A percentile compares a stretch with the other conserved stretches of the same genome.
Evolutionary conservation across 2,329 filamentous ascomycete genomes (phyloP).

Genomic region (Bipolaris bicolor): DNA sequence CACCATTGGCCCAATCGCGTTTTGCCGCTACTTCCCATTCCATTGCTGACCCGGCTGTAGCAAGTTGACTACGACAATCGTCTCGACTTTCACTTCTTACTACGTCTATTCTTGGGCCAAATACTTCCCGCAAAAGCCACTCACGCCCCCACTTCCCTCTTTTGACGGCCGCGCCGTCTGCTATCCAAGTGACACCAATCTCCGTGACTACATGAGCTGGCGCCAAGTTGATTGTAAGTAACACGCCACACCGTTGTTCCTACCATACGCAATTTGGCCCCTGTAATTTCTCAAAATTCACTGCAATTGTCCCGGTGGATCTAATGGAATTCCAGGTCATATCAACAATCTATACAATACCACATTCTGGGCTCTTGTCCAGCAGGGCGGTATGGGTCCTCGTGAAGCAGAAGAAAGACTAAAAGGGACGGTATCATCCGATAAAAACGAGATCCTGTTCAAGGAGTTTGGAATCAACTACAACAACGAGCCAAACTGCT

Average conservation of each 20-base stretch:
- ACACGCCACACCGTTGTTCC: background rate
- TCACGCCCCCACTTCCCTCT: constrained; percentile 78
- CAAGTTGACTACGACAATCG: constrained; percentile 88
- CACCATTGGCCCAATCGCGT: constrained; percentile 11
- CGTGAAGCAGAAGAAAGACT: constrained; percentile 82
- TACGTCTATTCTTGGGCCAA: constrained; percentile 82
- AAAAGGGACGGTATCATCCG: constrained; percentile 78
- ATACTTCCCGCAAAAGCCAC: constrained; percentile 73
- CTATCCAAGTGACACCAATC: constrained; percentile 81
- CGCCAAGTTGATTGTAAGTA: constrained; percentile 89
- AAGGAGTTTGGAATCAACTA: constrained; percentile 91
- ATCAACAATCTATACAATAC: constrained; percentile 99
- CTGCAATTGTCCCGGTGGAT: background rate
- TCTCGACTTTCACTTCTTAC: constrained; percentile 91
- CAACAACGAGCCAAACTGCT: constrained; percentile 93
- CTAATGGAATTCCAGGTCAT: constrained; percentile 65
- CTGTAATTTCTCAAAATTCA: constrained; percentile 1
- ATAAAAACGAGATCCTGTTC: constrained; percentile 97
- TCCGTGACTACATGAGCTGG: constrained; percentile 97
- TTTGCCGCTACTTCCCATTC: constrained; percentile 1
- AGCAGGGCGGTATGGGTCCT: constrained; percentile 74
- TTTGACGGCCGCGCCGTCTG: constrained; percentile 92
- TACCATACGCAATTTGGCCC: background rate
- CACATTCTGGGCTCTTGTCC: constrained; percentile 89
- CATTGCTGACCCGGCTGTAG: constrained; percentile 54